These are phyloP conservation scores for Lactifluus echinatus DNA, from an alignment of 768 basidiomycete genomes.

Conservation along the genomic window DNA sequence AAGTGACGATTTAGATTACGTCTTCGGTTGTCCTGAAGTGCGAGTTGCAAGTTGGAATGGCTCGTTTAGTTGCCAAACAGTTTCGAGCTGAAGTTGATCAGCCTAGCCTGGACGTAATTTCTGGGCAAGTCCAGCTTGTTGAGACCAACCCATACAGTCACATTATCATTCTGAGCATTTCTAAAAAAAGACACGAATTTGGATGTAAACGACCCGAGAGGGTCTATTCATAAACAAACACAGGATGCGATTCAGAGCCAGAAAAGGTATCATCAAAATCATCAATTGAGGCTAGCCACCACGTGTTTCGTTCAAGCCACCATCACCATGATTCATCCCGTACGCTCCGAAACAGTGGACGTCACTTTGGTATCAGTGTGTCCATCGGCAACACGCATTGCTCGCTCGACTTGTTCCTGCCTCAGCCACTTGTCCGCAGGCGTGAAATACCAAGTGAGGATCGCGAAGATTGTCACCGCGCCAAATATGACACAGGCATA, in stretches of 20 bases:
- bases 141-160: no score
- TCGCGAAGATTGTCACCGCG: conserved; percentile 65
- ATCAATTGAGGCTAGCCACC: no score
- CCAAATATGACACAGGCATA: conserved; percentile 78
- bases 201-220: not conserved
- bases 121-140: no score
- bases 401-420: conserved; percentile 48
- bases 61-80: no score
- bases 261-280: not conserved
- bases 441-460: conserved; percentile 70
- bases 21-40: no score
- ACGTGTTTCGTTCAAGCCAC: not conserved
- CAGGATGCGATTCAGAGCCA: not conserved
- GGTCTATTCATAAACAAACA: not conserved
- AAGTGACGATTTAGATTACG: no score
- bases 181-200: not conserved
- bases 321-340: not conserved
- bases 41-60: no score
- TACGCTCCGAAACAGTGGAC: not conserved
- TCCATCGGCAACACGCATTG: conserved; percentile 28
- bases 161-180: no score
- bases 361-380: not conserved
- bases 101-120: no score
- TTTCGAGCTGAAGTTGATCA: no score
- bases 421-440: conserved; percentile 78